phyloP scores from a whole-genome alignment of 768 basidiomycete species.

The Asterophora parasitica region DNA sequence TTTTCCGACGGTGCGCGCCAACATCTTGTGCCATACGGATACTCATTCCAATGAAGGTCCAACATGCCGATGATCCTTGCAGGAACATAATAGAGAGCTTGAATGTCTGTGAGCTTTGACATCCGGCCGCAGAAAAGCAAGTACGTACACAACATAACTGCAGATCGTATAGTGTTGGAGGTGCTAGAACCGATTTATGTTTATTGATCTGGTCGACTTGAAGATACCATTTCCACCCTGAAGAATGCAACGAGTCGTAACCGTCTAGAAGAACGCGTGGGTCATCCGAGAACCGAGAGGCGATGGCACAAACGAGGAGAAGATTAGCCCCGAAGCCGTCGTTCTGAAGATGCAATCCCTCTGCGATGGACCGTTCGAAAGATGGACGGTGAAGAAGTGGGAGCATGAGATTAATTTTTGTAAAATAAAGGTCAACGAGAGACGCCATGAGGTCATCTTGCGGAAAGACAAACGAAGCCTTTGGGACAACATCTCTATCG shows the following conservation, averaged over 20 bases:
- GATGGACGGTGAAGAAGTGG: conserved; percentile 73
- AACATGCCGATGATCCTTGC: conserved; percentile 55
- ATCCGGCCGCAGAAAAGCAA: neutral
- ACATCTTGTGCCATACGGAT: conserved; percentile 76
- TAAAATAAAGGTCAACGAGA: conserved; percentile 66
- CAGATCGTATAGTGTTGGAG: conserved; percentile 69
- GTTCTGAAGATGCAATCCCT: conserved; percentile 47
- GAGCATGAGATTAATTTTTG: conserved; percentile 43
- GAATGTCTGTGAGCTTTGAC: conserved; percentile 5
- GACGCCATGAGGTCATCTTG: conserved; percentile 41
- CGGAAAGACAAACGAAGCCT: conserved; percentile 40
- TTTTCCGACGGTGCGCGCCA: conserved; percentile 57
- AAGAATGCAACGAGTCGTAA: conserved; percentile 36
- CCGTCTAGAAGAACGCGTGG: conserved; percentile 44
- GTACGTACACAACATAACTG: conserved; percentile 56
- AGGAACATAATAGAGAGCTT: conserved; percentile 54
- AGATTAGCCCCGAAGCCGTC: conserved; percentile 53
- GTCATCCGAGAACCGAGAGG: conserved; percentile 55
- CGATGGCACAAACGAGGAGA: conserved; percentile 69
- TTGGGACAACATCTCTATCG: conserved; percentile 8
- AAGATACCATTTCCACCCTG: conserved; percentile 66
- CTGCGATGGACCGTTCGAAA: conserved; percentile 48
- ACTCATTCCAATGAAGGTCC: conserved; percentile 68
- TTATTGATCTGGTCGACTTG: conserved; percentile 64
- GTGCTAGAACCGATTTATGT: conserved; percentile 55